Evolutionary conservation across 768 basidiomycete genomes (phyloP).

Genomic region (Auricularia sp.): DNA sequence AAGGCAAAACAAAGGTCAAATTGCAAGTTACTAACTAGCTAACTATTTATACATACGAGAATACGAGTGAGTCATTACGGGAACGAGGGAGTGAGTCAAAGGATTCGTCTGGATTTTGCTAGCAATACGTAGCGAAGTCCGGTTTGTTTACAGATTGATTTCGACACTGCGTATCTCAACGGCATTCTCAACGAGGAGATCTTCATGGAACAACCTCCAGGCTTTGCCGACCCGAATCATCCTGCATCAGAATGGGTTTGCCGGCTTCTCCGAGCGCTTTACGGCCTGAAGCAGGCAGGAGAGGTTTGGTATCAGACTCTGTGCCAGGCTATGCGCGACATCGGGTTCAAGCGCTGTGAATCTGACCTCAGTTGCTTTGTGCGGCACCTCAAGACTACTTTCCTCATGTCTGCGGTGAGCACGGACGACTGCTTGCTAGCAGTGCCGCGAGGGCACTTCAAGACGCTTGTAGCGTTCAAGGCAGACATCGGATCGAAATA

Average conservation of each 20-base stretch:
- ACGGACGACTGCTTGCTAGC: constrained; percentile 13
- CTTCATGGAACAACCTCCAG: constrained; percentile 11
- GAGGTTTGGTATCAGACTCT: constrained; percentile 22
- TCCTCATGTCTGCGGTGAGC: constrained; percentile 4
- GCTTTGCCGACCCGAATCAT: constrained; percentile 3
- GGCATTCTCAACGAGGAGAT: constrained; percentile 20
- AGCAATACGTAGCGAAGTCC: too few relatives aligned
- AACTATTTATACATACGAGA: too few relatives aligned
- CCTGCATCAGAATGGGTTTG: constrained; percentile 5
- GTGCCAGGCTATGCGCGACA: constrained; percentile 17
- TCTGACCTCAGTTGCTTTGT: constrained; percentile 10
- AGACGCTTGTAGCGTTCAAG: too few relatives aligned
- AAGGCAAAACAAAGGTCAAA: too few relatives aligned
- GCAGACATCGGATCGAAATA: background rate
- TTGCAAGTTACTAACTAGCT: too few relatives aligned
- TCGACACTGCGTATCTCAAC: constrained; percentile 33
- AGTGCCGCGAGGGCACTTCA: too few relatives aligned
- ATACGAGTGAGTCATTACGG: too few relatives aligned
- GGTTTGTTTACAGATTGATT: too few relatives aligned
- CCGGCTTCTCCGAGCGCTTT: constrained; percentile 21
- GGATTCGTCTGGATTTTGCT: too few relatives aligned
- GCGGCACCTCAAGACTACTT: constrained; percentile 17
- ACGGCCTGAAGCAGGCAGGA: constrained; percentile 30
- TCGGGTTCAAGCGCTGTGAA: constrained; percentile 3
- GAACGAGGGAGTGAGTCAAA: too few relatives aligned